Conservation (phyloP, 495 filamentous ascomycete species). For the Cairneyella variabilis region DNA sequence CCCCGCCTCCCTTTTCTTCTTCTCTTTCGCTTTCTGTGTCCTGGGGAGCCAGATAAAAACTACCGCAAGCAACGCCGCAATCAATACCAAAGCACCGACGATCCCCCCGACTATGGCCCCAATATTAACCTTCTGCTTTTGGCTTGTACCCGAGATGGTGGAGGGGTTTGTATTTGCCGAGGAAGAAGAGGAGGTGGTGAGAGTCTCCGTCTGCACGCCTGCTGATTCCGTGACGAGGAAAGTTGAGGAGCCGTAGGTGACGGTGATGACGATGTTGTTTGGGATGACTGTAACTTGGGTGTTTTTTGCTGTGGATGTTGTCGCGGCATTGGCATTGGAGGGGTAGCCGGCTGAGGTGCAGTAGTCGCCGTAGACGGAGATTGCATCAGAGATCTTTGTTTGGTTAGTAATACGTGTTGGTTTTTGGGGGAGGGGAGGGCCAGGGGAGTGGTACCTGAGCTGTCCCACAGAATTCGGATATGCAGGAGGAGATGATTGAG, state of each 20-base stretch:
- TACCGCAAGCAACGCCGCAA: neutral
- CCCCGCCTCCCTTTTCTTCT: neutral
- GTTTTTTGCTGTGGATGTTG: neutral
- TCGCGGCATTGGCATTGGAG: neutral
- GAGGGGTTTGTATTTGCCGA: neutral
- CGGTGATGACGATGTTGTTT: neutral
- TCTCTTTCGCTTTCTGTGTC: neutral
- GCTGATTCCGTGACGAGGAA: neutral
- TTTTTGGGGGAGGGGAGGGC: neutral
- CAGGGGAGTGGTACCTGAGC: neutral
- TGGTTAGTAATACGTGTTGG: neutral
- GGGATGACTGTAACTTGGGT: neutral
- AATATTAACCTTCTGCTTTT: neutral
- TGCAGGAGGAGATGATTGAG: neutral
- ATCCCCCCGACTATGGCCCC: neutral
- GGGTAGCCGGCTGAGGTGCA: constrained; percentile 16
- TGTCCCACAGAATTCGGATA: neutral
- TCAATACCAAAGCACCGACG: neutral
- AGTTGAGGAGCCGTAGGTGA: neutral
- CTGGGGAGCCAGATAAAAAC: neutral
- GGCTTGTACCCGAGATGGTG: neutral
- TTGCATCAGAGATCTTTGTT: neutral
- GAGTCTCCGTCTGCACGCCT: neutral
- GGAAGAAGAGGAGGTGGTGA: neutral
- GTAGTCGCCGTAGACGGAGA: constrained; percentile 19